Evolutionary conservation across 1,284 basidiomycete genomes (phyloP), one percentile per base, ranked within the genome.

Genomic region (Leccinum fuscescens): DNA sequence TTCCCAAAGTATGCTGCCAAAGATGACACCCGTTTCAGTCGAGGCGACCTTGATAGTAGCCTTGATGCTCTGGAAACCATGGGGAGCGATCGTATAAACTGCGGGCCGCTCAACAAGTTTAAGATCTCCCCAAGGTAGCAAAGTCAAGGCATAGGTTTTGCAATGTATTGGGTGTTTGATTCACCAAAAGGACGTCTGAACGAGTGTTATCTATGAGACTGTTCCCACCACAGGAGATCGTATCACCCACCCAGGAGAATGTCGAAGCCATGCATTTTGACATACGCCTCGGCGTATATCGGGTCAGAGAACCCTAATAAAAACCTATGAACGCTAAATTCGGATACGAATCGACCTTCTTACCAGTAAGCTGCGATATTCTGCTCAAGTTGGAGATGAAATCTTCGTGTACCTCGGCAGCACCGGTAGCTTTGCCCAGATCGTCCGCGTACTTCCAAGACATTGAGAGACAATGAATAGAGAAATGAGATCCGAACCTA

Each of bases 61-160:
- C 75, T 98, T 98, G 80, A 99, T 94, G 73, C 90, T 95, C 77
- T 98, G 97, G 90, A 98, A 99, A 35, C 92, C 93, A 72, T 98
- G 94, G 0, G 96, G 96, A 0, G 88, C 96, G 49, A 99, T 85
- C 0, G 96, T 99, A 73, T 96, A 92, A 11, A 94, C 88, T 2
- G 92, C 83, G 1, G 97, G 96, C 24, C 96, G 85, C 76, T 99
- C 97, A 14, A 99, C 95, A 14, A 99, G 88, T 76, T 98, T 98
- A 55, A 99, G 83, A 72, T 99, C 97, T 37, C 97, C 97, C 97
- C 1, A 99, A 82, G 1, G 96, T 99, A 0, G 97, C 96, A 69
- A 99, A 98, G 76, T 99, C 97, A 61, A 99, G 85, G 67, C 94
- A 96, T 4, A 99, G 85, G 74, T 98, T 99, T 76, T 98, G 96